A percentile compares a stretch with the other conserved stretches of the same genome.
These are phyloP conservation scores for Hamamelis virginiana DNA, from an alignment of 164 flowering plant genomes.

Conservation along the genomic window DNA sequence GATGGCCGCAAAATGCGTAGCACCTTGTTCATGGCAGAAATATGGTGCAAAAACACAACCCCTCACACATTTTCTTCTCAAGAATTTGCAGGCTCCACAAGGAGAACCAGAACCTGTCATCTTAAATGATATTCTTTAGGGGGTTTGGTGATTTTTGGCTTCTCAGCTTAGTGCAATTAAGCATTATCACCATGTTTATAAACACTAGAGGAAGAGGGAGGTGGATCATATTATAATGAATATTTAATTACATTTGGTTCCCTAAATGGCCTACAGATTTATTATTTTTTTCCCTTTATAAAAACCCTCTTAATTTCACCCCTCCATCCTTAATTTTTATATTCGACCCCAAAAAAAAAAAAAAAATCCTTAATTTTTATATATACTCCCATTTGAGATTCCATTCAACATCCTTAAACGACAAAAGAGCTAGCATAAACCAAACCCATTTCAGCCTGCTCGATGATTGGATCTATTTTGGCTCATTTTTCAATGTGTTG, in stretches of 20 bases:
- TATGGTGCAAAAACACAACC: conserved; percentile 96
- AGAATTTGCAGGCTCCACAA: conserved; percentile 94
- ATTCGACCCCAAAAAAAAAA: too few relatives aligned
- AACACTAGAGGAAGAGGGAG: conserved; percentile 39
- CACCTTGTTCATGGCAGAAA: conserved; percentile 86
- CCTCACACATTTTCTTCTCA: conserved; percentile 79
- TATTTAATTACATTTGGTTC: conserved; percentile 49
- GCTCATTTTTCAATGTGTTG: not conserved
- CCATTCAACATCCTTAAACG: conserved; percentile 40
- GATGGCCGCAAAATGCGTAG: conserved; percentile 78
- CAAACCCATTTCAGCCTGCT: conserved; percentile 35
- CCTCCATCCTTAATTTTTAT: conserved; percentile 26
- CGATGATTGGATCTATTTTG: conserved; percentile 21
- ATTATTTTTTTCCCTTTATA: conserved; percentile 33
- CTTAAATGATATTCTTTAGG: conserved; percentile 3
- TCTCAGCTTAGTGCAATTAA: conserved; percentile 22
- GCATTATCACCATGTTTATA: conserved; percentile 41
- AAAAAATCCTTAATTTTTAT: conserved; percentile 30
- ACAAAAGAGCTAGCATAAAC: conserved; percentile 40
- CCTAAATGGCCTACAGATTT: conserved; percentile 66
- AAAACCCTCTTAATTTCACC: conserved; percentile 21
- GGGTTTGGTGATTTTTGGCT: not conserved
- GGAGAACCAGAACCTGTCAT: conserved; percentile 87
- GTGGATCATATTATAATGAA: conserved; percentile 35
- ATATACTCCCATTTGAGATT: conserved; percentile 39